phyloP scores from a whole-genome alignment of 331 rosid genomes.

The Erythrophleum ivorense region DNA sequence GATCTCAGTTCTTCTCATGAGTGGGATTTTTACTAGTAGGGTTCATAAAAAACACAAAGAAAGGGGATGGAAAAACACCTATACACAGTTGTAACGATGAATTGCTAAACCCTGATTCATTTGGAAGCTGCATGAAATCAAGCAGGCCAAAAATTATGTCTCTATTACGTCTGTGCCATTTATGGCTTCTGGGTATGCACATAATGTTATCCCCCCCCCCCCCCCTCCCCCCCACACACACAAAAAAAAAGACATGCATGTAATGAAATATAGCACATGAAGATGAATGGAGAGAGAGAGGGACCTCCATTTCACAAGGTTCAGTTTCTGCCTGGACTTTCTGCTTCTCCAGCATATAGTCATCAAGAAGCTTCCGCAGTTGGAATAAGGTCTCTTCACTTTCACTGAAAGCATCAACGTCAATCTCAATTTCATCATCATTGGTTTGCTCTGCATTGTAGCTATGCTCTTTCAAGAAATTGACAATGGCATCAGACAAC shows the following conservation, averaged over 20 bases:
- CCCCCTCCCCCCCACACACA: too few relatives aligned
- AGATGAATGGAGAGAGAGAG: constrained; percentile 13
- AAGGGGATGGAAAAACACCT: constrained; percentile 49
- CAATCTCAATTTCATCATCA: constrained; percentile 83
- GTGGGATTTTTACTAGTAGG: not conserved
- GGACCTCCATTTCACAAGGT: constrained; percentile 82
- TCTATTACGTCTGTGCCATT: not conserved
- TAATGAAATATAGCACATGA: not conserved
- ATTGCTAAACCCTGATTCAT: constrained; percentile 81
- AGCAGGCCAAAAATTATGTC: not conserved
- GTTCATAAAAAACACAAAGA: not conserved
- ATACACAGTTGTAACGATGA: constrained; percentile 73
- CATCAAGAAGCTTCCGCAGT: constrained; percentile 76
- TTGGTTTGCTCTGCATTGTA: constrained; percentile 52
- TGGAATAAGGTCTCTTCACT: constrained; percentile 71
- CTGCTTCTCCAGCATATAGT: constrained; percentile 68
- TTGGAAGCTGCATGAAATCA: constrained; percentile 57
- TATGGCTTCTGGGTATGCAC: not conserved
- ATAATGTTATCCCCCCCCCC: too few relatives aligned
- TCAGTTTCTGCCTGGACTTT: constrained; percentile 54
- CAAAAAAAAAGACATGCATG: not conserved
- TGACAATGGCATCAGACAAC: constrained; percentile 69
- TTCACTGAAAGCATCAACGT: constrained; percentile 76
- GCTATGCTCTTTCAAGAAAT: constrained; percentile 76
- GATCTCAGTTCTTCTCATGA: not conserved